These are phyloP conservation scores for Ustilago xerochloae DNA, from an alignment of 1,284 basidiomycete species.

Conservation along the genomic window DNA sequence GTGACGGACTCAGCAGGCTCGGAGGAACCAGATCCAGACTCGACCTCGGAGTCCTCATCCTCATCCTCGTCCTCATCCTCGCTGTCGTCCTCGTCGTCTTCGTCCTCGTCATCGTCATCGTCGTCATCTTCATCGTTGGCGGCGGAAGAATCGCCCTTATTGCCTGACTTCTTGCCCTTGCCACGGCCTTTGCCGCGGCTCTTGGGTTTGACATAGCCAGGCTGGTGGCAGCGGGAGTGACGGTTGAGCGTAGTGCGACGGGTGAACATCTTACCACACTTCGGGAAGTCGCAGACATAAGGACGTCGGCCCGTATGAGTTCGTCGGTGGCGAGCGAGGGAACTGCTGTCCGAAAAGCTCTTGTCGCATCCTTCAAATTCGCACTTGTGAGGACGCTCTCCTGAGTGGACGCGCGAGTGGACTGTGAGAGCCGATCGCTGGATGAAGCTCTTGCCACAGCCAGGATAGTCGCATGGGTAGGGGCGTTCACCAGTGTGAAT, in stretches of 20 bases:
- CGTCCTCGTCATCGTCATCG: slow-evolving; percentile 51
- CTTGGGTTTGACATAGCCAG: slow-evolving; percentile 58
- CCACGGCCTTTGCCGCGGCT: slow-evolving; percentile 50
- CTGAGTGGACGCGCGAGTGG: slow-evolving; percentile 85
- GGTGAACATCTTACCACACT: slow-evolving; percentile 67
- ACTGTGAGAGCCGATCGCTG: slow-evolving; percentile 77
- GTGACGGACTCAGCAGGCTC: slow-evolving; percentile 34
- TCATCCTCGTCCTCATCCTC: slow-evolving; percentile 40
- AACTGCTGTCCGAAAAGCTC: slow-evolving; percentile 73
- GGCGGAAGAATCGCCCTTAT: slow-evolving; percentile 16
- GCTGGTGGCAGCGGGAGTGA: slow-evolving; percentile 62
- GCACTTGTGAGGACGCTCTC: slow-evolving; percentile 87
- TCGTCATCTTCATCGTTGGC: slow-evolving; percentile 37
- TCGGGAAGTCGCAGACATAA: slow-evolving; percentile 66
- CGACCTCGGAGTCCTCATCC: slow-evolving; percentile 26
- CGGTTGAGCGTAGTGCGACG: slow-evolving; percentile 67
- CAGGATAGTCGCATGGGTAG: slow-evolving; percentile 73
- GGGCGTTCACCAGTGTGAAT: slow-evolving; percentile 90
- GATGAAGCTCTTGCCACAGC: slow-evolving; percentile 67
- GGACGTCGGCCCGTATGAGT: slow-evolving; percentile 74
- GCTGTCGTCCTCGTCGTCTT: slow-evolving; percentile 52
- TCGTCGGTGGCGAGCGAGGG: slow-evolving; percentile 76
- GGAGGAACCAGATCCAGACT: slow-evolving; percentile 39
- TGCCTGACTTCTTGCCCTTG: slow-evolving; percentile 47
- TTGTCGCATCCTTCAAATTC: slow-evolving; percentile 73